These are phyloP conservation scores for Haematococcus sp. DNA, from an alignment of 139 green algal genomes.

Conservation along the genomic window DNA sequence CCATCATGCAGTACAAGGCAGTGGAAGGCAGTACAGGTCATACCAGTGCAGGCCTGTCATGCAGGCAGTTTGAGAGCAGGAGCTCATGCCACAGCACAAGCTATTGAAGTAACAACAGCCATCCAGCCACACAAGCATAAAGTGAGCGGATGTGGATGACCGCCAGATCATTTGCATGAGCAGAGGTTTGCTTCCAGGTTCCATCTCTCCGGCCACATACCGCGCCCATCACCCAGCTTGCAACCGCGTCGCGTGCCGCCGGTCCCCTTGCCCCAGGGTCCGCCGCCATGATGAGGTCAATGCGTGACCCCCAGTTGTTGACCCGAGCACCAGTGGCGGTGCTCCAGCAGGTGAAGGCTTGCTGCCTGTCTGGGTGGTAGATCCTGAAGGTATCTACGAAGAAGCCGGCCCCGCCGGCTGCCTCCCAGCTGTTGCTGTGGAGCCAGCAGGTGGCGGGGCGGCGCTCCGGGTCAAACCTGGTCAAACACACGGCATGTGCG, in stretches of 20 bases:
- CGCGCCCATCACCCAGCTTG: constrained; percentile 12
- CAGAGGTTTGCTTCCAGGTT: no score
- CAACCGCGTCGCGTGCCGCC: not conserved
- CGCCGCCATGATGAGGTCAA: constrained; percentile 56
- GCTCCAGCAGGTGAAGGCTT: constrained; percentile 82
- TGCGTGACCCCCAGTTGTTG: constrained; percentile 81
- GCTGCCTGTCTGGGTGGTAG: constrained; percentile 43
- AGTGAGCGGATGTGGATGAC: no score
- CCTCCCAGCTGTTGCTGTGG: not conserved
- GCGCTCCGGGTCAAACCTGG: not conserved
- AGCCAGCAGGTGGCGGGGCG: not conserved
- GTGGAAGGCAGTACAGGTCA: no score
- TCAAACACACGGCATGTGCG: no score
- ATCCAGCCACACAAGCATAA: no score
- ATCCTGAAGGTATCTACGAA: constrained; percentile 57
- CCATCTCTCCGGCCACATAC: no score
- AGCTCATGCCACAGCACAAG: no score
- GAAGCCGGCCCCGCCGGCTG: not conserved
- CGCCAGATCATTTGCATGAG: no score
- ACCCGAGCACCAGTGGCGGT: constrained; percentile 51
- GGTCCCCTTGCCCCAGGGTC: not conserved
- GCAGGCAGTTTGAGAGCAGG: no score
- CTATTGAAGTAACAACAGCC: no score
- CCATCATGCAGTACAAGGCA: no score
- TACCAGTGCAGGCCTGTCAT: no score